phyloP scores from a whole-genome alignment of 495 filamentous ascomycete species.

The Annulohypoxylon bovei region DNA sequence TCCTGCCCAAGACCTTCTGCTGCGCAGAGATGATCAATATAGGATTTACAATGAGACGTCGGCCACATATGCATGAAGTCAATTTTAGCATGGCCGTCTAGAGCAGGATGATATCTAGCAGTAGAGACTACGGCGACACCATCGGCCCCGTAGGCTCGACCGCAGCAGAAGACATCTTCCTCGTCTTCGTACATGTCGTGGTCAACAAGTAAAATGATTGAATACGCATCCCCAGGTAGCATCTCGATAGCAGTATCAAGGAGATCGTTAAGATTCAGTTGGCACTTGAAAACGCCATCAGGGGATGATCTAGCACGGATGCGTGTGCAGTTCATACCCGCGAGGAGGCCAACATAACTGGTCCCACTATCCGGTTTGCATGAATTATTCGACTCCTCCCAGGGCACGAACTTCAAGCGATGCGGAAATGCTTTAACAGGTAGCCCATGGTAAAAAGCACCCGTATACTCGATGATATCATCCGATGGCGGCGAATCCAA shows the following conservation, averaged over 20 bases:
- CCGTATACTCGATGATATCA: conserved; percentile 62
- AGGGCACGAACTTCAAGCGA: conserved; percentile 55
- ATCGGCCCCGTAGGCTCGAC: conserved; percentile 71
- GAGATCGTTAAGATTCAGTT: conserved; percentile 72
- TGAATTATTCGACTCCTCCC: conserved; percentile 50
- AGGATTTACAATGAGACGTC: conserved; percentile 66
- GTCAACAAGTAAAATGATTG: conserved; percentile 64
- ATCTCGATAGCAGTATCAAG: conserved; percentile 66
- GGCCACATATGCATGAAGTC: conserved; percentile 70
- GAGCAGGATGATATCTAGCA: conserved; percentile 66
- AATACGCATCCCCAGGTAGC: conserved; percentile 69
- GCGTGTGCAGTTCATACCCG: conserved; percentile 52
- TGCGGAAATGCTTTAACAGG: conserved; percentile 57
- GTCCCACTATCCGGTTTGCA: conserved; percentile 13
- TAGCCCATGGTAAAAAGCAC: conserved; percentile 70
- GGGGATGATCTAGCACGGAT: conserved; percentile 64
- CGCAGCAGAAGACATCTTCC: conserved; percentile 74
- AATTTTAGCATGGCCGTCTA: conserved; percentile 58
- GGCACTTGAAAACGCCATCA: conserved; percentile 58
- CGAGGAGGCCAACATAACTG: conserved; percentile 56
- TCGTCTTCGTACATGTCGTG: conserved; percentile 75
- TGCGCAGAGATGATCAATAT: conserved; percentile 51
- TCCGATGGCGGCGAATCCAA: conserved; percentile 36
- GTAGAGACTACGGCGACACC: conserved; percentile 68
- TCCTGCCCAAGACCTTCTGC: conserved; percentile 7